Base-by-base conservation (phyloP, 768 basidiomycete species). In the Mycena rebaudengoi region DNA sequence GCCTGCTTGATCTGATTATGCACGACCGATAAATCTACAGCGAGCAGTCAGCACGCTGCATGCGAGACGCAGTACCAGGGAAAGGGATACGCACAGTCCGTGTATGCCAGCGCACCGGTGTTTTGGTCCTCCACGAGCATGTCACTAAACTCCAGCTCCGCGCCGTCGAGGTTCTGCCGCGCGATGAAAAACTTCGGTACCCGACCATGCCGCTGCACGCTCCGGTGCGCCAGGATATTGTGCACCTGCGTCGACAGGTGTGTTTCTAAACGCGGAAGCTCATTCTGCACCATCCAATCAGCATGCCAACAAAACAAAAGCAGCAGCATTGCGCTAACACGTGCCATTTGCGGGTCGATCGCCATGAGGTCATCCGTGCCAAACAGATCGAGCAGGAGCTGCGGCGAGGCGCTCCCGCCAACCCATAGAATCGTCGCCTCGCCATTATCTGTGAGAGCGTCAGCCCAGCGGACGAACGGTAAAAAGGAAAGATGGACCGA, bases 41-140 rank as follows among this genome's bases (percentile, higher is more conserved):
- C 12, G 29, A 5, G 44, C 20, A n/a, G 59, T 64, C 65, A 65
- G 61, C 21, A 30, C 40, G 39, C 4, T 32, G 25, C 32, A 46
- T 51, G 46, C 35, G 20, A 16, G 14, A 10, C 18, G 60, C 21
- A 43, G 46, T 57, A 37, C 30, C 21, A 21, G 16, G 21, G 16
- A 16, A 16, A 33, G 46, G 21, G 43, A 45, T 7, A 82, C 89
- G 66, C 70, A 97, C 95, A 96, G 74, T 98, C 95, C 6, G 90
- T 77, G 77, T 97, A 98, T 1, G 93, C 90, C 88, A 96, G 86
- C 0, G 90, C 91, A n/a, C 93, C 96, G 70, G 97, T 98, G 73
- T 99, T 99, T 74, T 91, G 87, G 77, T 99, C 98, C 80, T 99
- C 98, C 25, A 98, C 89, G 13, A 99, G 83, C 92, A 98, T 92